Evolutionary conservation across 2,329 filamentous ascomycete genomes (phyloP).

Genomic region (Xylaria sp.): DNA sequence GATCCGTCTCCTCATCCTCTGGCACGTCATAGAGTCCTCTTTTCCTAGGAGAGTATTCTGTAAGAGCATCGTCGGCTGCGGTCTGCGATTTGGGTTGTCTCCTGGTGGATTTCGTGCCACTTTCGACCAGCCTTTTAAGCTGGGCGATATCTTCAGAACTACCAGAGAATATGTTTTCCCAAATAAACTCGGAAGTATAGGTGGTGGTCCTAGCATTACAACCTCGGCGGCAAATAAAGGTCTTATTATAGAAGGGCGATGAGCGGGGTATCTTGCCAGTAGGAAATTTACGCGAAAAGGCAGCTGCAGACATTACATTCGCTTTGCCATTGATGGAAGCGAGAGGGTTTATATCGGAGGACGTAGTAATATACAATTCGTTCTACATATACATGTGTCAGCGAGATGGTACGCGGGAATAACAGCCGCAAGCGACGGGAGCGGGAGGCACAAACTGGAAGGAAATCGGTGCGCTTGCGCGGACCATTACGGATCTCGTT

Average conservation of each 20-base stretch:
- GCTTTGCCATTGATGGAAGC: conserved; percentile 91
- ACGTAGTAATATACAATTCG: conserved; percentile 88
- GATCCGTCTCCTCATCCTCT: conserved; percentile 35
- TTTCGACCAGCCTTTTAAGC: conserved; percentile 71
- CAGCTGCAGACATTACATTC: conserved; percentile 73
- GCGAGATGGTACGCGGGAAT: conserved; percentile 23
- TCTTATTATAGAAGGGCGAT: conserved; percentile 78
- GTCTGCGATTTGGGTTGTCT: conserved; percentile 48
- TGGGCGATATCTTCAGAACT: conserved; percentile 66
- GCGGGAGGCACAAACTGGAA: conserved; percentile 59
- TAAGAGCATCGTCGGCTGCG: conserved; percentile 39
- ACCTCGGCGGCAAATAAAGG: conserved; percentile 87
- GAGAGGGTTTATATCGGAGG: conserved; percentile 86
- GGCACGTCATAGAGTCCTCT: conserved; percentile 15
- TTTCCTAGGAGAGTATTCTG: conserved; percentile 21
- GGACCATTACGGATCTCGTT: conserved; percentile 84
- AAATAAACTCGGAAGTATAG: conserved; percentile 90
- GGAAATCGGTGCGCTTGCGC: conserved; percentile 80
- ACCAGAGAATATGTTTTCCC: conserved; percentile 84
- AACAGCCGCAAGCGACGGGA: neutral
- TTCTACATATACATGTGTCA: conserved; percentile 57
- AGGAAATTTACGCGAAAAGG: conserved; percentile 73
- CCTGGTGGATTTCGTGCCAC: conserved; percentile 73
- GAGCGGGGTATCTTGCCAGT: conserved; percentile 74
- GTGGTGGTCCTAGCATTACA: conserved; percentile 87